Percentiles rank a stretch among this genome's conserved stretches.
Evolutionary conservation across 345 rosid species (phyloP).

Genomic region (Crucihimalaya himalaica): DNA sequence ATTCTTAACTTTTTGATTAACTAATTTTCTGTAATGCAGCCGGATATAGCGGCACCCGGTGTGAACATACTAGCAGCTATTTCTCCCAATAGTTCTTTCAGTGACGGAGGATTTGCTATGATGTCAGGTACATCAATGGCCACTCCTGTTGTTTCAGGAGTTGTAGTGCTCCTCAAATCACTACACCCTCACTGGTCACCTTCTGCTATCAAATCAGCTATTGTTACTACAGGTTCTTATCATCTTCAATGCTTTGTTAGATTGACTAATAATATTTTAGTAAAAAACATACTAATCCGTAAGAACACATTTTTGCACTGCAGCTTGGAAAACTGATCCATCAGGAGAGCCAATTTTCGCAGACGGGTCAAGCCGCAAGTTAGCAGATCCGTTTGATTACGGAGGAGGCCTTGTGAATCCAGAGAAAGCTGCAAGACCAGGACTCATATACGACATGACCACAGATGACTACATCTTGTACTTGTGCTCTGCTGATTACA

Average conservation of each 20-base stretch:
- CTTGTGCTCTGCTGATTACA: conserved; percentile 48
- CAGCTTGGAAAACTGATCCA: conserved; percentile 45
- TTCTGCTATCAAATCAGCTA: conserved; percentile 47
- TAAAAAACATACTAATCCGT: too few relatives aligned
- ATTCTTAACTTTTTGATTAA: not conserved
- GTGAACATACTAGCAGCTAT: conserved; percentile 31
- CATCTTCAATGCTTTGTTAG: not conserved
- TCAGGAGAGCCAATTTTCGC: conserved; percentile 44
- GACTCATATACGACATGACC: conserved; percentile 56
- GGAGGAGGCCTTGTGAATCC: conserved; percentile 71
- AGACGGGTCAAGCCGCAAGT: conserved; percentile 39
- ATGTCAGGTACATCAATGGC: conserved; percentile 51
- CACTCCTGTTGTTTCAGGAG: conserved; percentile 43
- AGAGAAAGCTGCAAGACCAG: conserved; percentile 52
- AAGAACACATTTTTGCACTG: not conserved
- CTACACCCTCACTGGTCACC: conserved; percentile 48
- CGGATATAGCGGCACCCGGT: conserved; percentile 44
- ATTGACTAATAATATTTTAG: too few relatives aligned
- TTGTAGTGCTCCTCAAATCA: conserved; percentile 43
- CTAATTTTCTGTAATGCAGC: conserved; percentile 24
- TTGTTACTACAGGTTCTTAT: conserved; percentile 48
- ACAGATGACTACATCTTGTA: conserved; percentile 47
- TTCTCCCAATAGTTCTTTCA: not conserved
- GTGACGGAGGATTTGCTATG: conserved; percentile 22
- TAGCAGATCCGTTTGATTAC: conserved; percentile 50